Evolutionary conservation across 2,329 filamentous ascomycete species (phyloP), one percentile per base, ranked within the genome.

Genomic region (Ascochyta lentis): DNA sequence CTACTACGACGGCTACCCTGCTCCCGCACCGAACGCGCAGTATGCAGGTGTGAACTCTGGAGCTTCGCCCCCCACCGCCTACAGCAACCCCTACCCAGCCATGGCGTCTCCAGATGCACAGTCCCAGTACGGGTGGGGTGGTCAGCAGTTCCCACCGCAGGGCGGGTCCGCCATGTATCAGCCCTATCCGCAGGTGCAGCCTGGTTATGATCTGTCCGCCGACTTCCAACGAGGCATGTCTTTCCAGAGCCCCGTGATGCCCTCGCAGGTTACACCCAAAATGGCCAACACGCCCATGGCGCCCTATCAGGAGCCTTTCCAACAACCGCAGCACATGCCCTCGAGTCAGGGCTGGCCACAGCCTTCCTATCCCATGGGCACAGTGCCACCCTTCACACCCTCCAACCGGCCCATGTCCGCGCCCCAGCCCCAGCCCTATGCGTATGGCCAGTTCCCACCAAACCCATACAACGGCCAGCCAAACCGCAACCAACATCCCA

Each of bases 401-500:
- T 67, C 66, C 19, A 61, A 51, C 49, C 70, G 68, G 31, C 73
- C 73, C 19, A 68, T 74, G 71, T 69, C 71, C 71, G 72, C 71
- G 70, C 58, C 72, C 42, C 64, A 67, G 26, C 68, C 72, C 50
- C 67, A 73, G 27, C 67, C 68, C 12, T 96, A 96, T 75, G 83
- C 87, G 0, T 96, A 89, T 72, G 89, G 91, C 3, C 91, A 96
- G 69, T 82, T 94, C 42, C 89, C 91, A 4, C 85, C 82, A 59
- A 81, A 83, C 47, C 87, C 88, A 44, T 87, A 73, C 54, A 73
- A 71, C 22, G 70, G 68, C 15, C 72, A 90, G 24, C 83, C 89
- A 58, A 90, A 90, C 66, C 85, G 87, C 8, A 88, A 90, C 54
- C 89, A 92, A 70, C 91, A 96, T 72, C 90, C 91, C 6, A 87